Evolutionary conservation across 1,284 basidiomycete genomes (phyloP), one percentile per base, ranked within the genome.

Genomic region (Fomitopsis palustris): DNA sequence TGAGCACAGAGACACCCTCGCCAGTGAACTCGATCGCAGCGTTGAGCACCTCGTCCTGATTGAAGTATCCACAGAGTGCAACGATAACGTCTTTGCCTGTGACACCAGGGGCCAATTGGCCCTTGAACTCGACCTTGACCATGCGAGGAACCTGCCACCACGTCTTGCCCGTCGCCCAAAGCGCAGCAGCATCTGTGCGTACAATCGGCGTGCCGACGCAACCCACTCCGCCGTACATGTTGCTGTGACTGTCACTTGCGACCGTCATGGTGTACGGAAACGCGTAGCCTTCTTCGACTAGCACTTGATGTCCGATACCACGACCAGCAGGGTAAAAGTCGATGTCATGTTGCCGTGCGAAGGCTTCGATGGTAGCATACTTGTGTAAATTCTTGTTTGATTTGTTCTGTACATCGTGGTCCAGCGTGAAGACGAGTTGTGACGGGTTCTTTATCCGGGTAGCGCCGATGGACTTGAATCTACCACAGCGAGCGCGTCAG

Each of bases 111-210:
- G 91, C 81, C 0, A 98, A 82, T 62, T 79, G 78, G 14, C 96
- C 96, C 61, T 82, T 86, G 43, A 99, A 81, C 70, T 98, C 95
- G 60, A 99, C 96, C 62, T 94, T 94, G 74, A 99, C 86, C 83
- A 98, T 95, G 9, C 95, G 86, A 6, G 96, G 96, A 27, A 99
- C 92, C 78, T 99, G 96, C 97, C 96, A 99, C 96, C 96, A 99
- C 4, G 97, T 99, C 75, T 95, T 95, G 43, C 96, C 95, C 0
- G 97, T 99, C 2, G 97, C 95, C 96, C 96, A 99, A 19, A 99
- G 87, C 2, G 96, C 96, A 0, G 94, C 94, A 19, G 93, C 93
- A 65, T 96, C 94, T 21, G 93, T 95, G 47, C 93, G 85, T 4
- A 96, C 96, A 65, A 99, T 97, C 1, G 96, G 95, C 0, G 96